phyloP scores from a whole-genome alignment of 805 yeast species.

The Diddensiella transvaalensis region DNA sequence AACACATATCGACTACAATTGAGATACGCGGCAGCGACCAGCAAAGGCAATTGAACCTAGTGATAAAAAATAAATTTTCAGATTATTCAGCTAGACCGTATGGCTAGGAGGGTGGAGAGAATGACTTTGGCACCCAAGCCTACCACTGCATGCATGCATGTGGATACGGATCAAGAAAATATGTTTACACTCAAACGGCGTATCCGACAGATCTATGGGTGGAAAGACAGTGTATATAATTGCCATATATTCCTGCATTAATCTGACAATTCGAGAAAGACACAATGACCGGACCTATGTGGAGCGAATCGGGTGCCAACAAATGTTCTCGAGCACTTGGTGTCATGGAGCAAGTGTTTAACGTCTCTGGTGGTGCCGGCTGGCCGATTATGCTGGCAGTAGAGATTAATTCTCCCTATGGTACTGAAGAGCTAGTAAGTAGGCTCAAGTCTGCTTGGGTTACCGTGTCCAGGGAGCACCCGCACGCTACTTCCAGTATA shows the following conservation, averaged over 20 bases:
- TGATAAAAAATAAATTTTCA: too few relatives aligned
- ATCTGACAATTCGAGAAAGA: too few relatives aligned
- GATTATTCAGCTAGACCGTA: too few relatives aligned
- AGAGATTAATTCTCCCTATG: not conserved
- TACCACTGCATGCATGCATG: too few relatives aligned
- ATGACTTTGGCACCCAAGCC: too few relatives aligned
- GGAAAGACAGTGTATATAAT: not conserved
- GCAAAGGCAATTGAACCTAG: too few relatives aligned
- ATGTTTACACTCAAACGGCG: too few relatives aligned
- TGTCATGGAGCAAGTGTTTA: constrained; percentile 1
- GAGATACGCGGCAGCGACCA: too few relatives aligned
- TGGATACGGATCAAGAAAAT: too few relatives aligned
- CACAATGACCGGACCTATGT: not conserved
- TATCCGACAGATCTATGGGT: too few relatives aligned
- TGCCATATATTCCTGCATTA: not conserved
- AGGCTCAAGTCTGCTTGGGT: not conserved
- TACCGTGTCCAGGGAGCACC: not conserved
- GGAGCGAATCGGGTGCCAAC: not conserved
- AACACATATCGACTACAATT: too few relatives aligned
- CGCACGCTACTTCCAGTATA: not conserved
- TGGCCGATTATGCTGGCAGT: not conserved
- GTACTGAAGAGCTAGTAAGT: not conserved
- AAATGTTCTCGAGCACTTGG: not conserved
- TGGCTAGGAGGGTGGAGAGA: too few relatives aligned
- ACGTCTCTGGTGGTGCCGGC: not conserved